phyloP scores from a whole-genome alignment of 352 stramenopile species.

The Globisporangium sylvaticum region DNA sequence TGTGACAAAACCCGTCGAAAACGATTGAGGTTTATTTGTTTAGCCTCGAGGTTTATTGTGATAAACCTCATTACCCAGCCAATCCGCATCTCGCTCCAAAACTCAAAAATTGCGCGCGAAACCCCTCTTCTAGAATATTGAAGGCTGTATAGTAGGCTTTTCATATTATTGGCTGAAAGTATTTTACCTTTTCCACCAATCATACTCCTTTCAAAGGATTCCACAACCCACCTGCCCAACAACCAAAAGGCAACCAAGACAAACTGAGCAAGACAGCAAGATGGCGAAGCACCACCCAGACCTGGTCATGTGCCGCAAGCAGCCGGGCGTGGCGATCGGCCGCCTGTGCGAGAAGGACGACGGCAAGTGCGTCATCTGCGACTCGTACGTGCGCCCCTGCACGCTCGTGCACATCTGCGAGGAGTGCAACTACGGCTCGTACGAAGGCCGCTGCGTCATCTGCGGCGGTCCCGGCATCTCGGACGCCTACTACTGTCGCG shows the following conservation, averaged over 20 bases:
- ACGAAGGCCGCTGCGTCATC: conserved; percentile 96
- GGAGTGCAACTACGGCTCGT: conserved; percentile 99
- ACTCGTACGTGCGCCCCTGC: conserved; percentile 98
- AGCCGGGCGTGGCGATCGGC: conserved; percentile 96
- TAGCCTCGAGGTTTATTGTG: background rate
- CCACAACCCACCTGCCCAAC: background rate
- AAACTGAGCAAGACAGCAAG: background rate
- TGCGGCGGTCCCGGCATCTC: conserved; percentile 96
- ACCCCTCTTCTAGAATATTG: background rate
- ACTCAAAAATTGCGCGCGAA: conserved; percentile 7
- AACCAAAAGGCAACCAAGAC: background rate
- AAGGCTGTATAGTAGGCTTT: background rate
- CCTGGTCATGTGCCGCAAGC: conserved; percentile 99
- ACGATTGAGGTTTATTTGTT: background rate
- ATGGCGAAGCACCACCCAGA: conserved; percentile 99
- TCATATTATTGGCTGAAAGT: background rate
- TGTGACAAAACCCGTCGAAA: background rate
- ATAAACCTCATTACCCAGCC: background rate
- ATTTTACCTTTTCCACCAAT: background rate
- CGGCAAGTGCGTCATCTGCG: conserved; percentile 99
- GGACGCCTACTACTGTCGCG: conserved; percentile 99
- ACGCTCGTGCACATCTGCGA: conserved; percentile 99
- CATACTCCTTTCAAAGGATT: background rate
- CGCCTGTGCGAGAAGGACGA: conserved; percentile 99
- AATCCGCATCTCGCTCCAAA: background rate